phyloP scores from a whole-genome alignment of 306 rosid species.

The Luffa acutangula region DNA sequence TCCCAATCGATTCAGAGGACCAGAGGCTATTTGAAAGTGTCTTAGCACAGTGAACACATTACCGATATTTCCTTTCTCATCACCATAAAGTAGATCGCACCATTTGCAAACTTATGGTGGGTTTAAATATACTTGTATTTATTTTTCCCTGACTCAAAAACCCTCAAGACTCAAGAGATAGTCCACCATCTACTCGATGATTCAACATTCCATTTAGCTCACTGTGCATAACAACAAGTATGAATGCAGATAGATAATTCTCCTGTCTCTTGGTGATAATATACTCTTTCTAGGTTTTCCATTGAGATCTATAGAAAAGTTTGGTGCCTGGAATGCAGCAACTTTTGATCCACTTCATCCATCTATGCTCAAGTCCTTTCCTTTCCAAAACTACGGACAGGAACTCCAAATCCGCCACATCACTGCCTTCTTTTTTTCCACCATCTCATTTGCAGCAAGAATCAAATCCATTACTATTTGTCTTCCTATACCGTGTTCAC shows the following conservation, averaged over 20 bases:
- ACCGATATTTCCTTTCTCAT: too few species aligned
- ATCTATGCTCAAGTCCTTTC: neutral
- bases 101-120: too few species aligned
- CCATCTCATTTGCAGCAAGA: neutral
- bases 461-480: neutral
- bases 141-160: too few species aligned
- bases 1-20: too few species aligned
- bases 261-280: neutral
- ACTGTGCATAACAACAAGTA: neutral
- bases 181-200: too few species aligned
- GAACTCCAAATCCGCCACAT: neutral
- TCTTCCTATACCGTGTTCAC: neutral
- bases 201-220: neutral
- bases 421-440: neutral
- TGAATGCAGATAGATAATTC: neutral
- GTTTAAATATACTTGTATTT: too few species aligned
- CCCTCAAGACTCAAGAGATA: too few species aligned
- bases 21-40: too few species aligned
- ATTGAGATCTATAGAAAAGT: neutral
- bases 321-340: neutral
- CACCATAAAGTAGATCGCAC: too few species aligned
- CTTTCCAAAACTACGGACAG: too few species aligned
- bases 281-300: neutral
- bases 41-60: too few species aligned
- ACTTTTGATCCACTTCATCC: neutral